Evolutionary conservation across 2,329 filamentous ascomycete species (phyloP).

Genomic region (Sphaerostilbella broomeana): DNA sequence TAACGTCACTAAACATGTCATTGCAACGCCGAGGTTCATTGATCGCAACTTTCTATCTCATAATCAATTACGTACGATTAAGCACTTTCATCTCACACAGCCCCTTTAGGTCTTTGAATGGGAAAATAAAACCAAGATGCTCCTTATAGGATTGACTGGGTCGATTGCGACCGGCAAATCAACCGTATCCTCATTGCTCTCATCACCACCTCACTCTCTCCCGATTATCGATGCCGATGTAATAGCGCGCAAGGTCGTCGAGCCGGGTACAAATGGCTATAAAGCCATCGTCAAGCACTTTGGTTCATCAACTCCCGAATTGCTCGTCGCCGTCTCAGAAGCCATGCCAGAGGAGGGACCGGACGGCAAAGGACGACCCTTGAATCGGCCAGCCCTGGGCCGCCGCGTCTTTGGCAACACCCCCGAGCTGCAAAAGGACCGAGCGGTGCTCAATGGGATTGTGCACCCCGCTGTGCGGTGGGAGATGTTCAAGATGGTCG

Average conservation of each 20-base stretch:
- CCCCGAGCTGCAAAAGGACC: slow-evolving; percentile 62
- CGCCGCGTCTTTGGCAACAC: slow-evolving; percentile 77
- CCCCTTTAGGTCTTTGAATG: not conserved
- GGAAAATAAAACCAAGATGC: slow-evolving; percentile 49
- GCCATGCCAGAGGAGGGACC: slow-evolving; percentile 48
- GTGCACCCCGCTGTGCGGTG: slow-evolving; percentile 84
- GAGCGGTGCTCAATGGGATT: slow-evolving; percentile 76
- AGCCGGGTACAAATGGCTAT: slow-evolving; percentile 83
- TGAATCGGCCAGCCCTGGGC: slow-evolving; percentile 83
- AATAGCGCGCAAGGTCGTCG: slow-evolving; percentile 86
- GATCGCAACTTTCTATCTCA: not conserved
- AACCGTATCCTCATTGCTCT: slow-evolving; percentile 80
- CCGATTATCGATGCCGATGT: slow-evolving; percentile 93
- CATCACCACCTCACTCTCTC: slow-evolving; percentile 71
- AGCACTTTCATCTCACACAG: not conserved
- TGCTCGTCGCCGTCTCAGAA: slow-evolving; percentile 58
- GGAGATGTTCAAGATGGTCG: slow-evolving; percentile 71
- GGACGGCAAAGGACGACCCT: slow-evolving; percentile 58
- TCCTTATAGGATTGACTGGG: slow-evolving; percentile 91
- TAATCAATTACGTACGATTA: not conserved
- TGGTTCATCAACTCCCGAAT: slow-evolving; percentile 72
- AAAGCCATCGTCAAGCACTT: slow-evolving; percentile 77
- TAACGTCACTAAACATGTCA: no score
- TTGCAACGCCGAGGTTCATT: not conserved
- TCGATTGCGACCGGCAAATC: slow-evolving; percentile 98